These are phyloP conservation scores for Fusarium continuum DNA, from an alignment of 2,329 filamentous ascomycete genomes.

Conservation along the genomic window DNA sequence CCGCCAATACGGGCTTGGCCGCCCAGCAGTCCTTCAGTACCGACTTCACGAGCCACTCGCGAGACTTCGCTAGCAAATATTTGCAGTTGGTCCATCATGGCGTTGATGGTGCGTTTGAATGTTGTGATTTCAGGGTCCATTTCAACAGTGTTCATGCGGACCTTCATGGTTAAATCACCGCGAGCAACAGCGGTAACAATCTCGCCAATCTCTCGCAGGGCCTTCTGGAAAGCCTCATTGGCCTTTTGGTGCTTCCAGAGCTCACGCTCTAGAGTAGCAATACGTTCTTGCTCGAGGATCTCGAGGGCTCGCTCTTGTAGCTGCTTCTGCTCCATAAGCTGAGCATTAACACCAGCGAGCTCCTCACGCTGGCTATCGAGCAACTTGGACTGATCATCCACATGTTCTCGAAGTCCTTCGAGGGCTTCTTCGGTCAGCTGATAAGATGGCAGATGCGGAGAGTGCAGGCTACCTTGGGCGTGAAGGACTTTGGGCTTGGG, in stretches of 20 bases:
- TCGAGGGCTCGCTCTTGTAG: slow-evolving; percentile 84
- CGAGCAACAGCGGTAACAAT: slow-evolving; percentile 97
- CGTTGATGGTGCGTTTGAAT: slow-evolving; percentile 98
- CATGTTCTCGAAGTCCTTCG: slow-evolving; percentile 85
- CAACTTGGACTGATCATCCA: slow-evolving; percentile 92
- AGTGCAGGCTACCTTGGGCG: slow-evolving; percentile 53
- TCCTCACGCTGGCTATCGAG: slow-evolving; percentile 88
- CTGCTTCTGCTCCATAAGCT: slow-evolving; percentile 85
- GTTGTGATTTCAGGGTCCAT: slow-evolving; percentile 98
- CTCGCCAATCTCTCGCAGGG: slow-evolving; percentile 92
- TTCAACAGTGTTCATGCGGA: slow-evolving; percentile 92
- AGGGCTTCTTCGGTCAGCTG: slow-evolving; percentile 83
- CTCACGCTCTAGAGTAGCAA: slow-evolving; percentile 89
- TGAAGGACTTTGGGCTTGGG: slow-evolving; percentile 58
- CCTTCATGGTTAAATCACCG: slow-evolving; percentile 95
- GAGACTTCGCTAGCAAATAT: slow-evolving; percentile 97
- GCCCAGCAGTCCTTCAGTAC: slow-evolving; percentile 92
- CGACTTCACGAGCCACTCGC: slow-evolving; percentile 91
- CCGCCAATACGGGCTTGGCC: slow-evolving; percentile 94
- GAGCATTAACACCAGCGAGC: slow-evolving; percentile 84
- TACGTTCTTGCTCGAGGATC: slow-evolving; percentile 85
- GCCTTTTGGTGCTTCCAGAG: slow-evolving; percentile 97
- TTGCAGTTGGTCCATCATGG: slow-evolving; percentile 98
- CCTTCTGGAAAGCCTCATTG: slow-evolving; percentile 98
- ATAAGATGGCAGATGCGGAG: slow-evolving; percentile 50